Conservation (phyloP, 371 early-diverging fungal genomes). For the Rhizopus arrhizus region DNA sequence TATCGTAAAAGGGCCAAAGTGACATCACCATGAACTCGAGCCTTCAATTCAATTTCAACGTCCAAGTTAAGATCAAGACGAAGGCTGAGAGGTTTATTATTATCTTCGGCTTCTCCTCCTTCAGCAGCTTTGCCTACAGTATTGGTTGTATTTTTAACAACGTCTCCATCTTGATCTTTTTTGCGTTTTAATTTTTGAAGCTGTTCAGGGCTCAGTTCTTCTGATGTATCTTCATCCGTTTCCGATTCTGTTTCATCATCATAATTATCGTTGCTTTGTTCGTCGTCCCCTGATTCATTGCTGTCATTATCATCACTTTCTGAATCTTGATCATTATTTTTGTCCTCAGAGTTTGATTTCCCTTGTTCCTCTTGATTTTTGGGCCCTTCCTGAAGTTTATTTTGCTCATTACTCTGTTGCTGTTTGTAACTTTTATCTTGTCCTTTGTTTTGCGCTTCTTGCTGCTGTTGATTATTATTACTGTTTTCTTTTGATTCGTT, state of each 20-base stretch:
- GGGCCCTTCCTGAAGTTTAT: neutral
- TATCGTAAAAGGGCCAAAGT: constrained; percentile 34
- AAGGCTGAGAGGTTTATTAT: constrained; percentile 21
- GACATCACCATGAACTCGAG: constrained; percentile 32
- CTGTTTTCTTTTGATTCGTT: constrained; percentile 4
- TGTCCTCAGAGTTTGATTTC: neutral
- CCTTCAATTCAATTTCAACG: constrained; percentile 27
- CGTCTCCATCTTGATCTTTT: constrained; percentile 1
- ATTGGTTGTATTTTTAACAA: constrained; percentile 19
- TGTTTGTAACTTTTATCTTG: neutral
- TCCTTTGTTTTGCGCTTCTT: constrained; percentile 2
- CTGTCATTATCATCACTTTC: constrained; percentile 4
- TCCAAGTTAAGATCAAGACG: constrained; percentile 32
- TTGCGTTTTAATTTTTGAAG: constrained; percentile 12
- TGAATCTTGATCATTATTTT: constrained; percentile 4
- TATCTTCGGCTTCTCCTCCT: constrained; percentile 1
- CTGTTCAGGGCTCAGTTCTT: constrained; percentile 16
- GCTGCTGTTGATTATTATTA: constrained; percentile 2
- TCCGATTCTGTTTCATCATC: constrained; percentile 24
- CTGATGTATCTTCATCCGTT: constrained; percentile 16
- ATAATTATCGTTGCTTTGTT: constrained; percentile 13
- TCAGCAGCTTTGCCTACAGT: constrained; percentile 15
- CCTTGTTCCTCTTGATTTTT: neutral
- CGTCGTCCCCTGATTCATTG: constrained; percentile 8
- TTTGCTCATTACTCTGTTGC: neutral